Evolutionary conservation across 768 basidiomycete species (phyloP).

Genomic region (Tricholoma sp.): DNA sequence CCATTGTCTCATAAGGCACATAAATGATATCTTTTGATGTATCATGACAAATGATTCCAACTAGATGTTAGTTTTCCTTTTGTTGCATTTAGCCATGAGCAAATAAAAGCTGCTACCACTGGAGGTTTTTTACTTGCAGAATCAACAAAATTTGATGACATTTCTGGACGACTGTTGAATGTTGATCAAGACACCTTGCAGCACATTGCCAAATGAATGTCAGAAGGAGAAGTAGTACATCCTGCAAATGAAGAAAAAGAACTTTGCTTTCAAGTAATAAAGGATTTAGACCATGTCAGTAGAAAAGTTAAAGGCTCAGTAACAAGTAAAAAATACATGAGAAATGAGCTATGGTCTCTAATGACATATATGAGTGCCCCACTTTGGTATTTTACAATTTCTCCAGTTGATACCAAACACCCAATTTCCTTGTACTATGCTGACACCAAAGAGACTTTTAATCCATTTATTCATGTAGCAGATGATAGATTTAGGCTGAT

Average conservation of each 20-base stretch:
- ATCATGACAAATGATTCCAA: conserved; percentile 33
- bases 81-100: conserved; percentile 34
- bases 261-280: neutral
- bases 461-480: no score
- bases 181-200: conserved; percentile 19
- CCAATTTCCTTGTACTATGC: conserved; percentile 25
- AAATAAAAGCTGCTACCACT: conserved; percentile 27
- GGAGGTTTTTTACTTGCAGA: conserved; percentile 25
- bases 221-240: conserved; percentile 1
- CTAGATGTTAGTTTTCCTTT: conserved; percentile 30
- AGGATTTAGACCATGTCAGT: neutral
- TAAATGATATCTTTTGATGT: conserved; percentile 24
- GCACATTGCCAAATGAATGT: conserved; percentile 15
- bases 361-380: conserved; percentile 19
- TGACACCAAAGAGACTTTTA: no score
- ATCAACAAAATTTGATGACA: conserved; percentile 17
- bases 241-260: neutral
- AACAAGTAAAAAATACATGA: conserved; percentile 22
- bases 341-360: conserved; percentile 26
- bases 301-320: conserved; percentile 12
- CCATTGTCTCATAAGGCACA: conserved; percentile 14
- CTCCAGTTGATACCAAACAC: conserved; percentile 23
- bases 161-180: conserved; percentile 15
- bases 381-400: conserved; percentile 29
- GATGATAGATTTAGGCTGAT: no score